Conservation (phyloP, 2,329 filamentous ascomycete genomes). For the Phaeosphaeria sp. region DNA sequence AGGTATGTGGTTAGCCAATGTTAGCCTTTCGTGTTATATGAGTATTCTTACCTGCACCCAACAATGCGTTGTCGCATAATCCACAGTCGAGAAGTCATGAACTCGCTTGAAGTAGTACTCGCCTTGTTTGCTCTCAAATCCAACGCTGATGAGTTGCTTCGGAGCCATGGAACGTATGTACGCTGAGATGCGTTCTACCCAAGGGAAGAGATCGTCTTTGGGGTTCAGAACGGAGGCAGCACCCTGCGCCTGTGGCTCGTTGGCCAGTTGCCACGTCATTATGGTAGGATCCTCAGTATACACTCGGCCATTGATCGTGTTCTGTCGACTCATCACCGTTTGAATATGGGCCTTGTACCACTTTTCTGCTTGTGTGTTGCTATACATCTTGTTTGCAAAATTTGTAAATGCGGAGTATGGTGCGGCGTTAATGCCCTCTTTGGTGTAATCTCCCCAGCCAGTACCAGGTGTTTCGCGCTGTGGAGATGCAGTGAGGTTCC, state of each 20-base stretch:
- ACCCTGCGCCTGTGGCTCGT: slow-evolving; percentile 47
- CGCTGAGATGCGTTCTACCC: slow-evolving; percentile 44
- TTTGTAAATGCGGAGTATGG: slow-evolving; percentile 36
- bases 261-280: slow-evolving; percentile 52
- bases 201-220: slow-evolving; percentile 44
- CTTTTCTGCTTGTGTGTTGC: slow-evolving; percentile 39
- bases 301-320: slow-evolving; percentile 44
- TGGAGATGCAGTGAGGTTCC: slow-evolving; percentile 47
- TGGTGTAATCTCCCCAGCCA: slow-evolving; percentile 50
- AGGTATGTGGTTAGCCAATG: neutral
- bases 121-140: slow-evolving; percentile 49
- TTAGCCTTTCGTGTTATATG: neutral
- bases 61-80: slow-evolving; percentile 49
- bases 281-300: slow-evolving; percentile 49
- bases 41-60: slow-evolving; percentile 38
- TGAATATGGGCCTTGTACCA: slow-evolving; percentile 49
- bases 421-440: slow-evolving; percentile 40
- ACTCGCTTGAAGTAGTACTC: slow-evolving; percentile 49
- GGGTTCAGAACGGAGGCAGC: slow-evolving; percentile 25
- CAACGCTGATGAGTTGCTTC: slow-evolving; percentile 48
- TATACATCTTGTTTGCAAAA: slow-evolving; percentile 47
- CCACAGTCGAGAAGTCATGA: slow-evolving; percentile 45
- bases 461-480: slow-evolving; percentile 42
- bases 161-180: slow-evolving; percentile 47
- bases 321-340: slow-evolving; percentile 44